A percentile compares a stretch with the other conserved stretches of the same genome.
phyloP scores from a whole-genome alignment of 2,329 filamentous ascomycete species.

The Phialocephala sp. region DNA sequence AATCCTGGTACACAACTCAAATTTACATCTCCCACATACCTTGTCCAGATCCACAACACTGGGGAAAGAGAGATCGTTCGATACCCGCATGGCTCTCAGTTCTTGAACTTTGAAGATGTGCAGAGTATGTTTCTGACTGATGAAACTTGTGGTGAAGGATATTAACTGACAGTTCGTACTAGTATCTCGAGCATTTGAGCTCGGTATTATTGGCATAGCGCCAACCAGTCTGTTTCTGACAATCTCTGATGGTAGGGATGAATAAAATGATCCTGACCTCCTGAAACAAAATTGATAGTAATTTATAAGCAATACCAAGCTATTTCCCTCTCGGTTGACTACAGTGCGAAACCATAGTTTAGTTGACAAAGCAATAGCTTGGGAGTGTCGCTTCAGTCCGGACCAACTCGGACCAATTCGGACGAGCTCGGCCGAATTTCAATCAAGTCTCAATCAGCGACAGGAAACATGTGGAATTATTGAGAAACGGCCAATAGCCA shows the following conservation, averaged over 20 bases:
- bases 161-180: neutral
- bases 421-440: constrained; percentile 1
- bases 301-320: no score
- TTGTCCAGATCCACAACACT: neutral
- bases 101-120: neutral
- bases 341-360: no score
- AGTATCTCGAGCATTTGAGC: neutral
- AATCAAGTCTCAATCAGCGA: neutral
- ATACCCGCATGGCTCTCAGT: neutral
- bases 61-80: neutral
- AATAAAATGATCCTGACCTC: neutral
- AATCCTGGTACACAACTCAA: neutral
- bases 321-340: no score
- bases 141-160: no score
- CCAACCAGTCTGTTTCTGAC: neutral
- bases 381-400: no score
- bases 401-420: neutral
- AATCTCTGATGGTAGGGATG: neutral
- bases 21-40: neutral
- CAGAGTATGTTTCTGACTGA: no score
- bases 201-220: neutral
- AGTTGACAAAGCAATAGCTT: no score
- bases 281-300: no score
- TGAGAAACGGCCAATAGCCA: neutral
- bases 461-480: neutral